phyloP scores from a whole-genome alignment of 2,329 filamentous ascomycete genomes.

The Didymella pinodella region DNA sequence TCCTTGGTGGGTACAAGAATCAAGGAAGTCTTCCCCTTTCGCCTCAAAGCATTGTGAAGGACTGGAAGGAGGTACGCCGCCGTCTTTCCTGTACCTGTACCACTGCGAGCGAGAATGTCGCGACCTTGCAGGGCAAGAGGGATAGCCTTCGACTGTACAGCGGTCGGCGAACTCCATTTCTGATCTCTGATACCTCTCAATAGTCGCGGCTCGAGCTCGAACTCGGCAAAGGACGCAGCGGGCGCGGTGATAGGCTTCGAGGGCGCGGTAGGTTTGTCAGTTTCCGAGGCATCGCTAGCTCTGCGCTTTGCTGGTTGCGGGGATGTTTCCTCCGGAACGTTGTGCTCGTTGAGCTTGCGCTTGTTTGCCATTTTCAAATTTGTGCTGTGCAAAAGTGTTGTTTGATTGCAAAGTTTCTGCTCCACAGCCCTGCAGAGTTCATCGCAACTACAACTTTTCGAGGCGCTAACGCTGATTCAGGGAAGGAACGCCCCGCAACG shows the following conservation, averaged over 20 bases:
- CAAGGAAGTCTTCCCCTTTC: conserved; percentile 78
- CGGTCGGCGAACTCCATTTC: conserved; percentile 85
- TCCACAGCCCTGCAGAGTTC: conserved; percentile 19
- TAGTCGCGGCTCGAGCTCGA: conserved; percentile 84
- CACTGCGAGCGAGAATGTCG: conserved; percentile 89
- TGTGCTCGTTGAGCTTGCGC: conserved; percentile 60
- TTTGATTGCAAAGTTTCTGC: conserved; percentile 11
- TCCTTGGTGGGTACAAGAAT: conserved; percentile 95
- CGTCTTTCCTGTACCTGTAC: conserved; percentile 96
- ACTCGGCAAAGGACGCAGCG: conserved; percentile 69
- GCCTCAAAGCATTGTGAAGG: conserved; percentile 82
- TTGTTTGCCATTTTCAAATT: conserved; percentile 43
- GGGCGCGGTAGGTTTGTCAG: conserved; percentile 26
- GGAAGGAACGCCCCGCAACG: conserved; percentile 24
- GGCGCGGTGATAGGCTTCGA: conserved; percentile 24
- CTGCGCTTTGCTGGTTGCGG: conserved; percentile 25
- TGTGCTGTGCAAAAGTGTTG: conserved; percentile 4
- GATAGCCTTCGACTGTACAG: conserved; percentile 86
- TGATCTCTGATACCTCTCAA: conserved; percentile 86
- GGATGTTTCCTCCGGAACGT: conserved; percentile 53
- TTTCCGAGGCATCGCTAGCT: conserved; percentile 36
- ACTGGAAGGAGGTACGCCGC: conserved; percentile 93
- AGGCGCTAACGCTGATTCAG: conserved; percentile 20
- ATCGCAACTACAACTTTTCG: conserved; percentile 33
- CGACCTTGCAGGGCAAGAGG: conserved; percentile 86